Evolutionary conservation across 805 yeast genomes (phyloP), one percentile per base, ranked within the genome.

Genomic region (Teunomyces stri): DNA sequence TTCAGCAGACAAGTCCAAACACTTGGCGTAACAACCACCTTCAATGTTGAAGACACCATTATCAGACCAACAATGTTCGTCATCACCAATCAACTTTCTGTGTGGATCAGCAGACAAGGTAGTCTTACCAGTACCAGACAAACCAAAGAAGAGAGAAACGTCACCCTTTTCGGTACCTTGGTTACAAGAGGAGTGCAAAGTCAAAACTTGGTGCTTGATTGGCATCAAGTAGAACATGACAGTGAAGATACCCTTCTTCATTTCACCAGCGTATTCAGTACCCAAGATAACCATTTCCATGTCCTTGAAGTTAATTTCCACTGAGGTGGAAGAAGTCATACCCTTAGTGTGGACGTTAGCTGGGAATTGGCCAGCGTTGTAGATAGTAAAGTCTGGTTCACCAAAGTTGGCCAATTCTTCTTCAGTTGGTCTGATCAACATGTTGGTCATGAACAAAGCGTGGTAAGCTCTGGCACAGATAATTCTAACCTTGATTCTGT

Each of bases 201-300:
- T 94, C 66, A 92, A 82, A 50, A 92, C 90, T 62, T 88, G 73
- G 78, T 91, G 87, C 70, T 81, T 89, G 59, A 94, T 85, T 48
- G 99, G 99, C 97, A 91, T 91, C 70, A 94, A 79, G 79, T 92
- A 92, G 76, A 94, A 92, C 99, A 92, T 92, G 51, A 92, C 98
- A 18, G 98, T 90, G 81, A 92, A 90, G 63, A 92, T 90, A 76
- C 99, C 99, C 79, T 92, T 92, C 80, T 92, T 92, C 99, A 92
- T 92, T 79, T 92, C 99, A 64, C 99, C 99, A 46, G 99, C 99
- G 66, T 92, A 92, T 78, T 92, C 99, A 39, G 98, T 92, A 73
- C 99, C 99, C 60, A 94, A 79, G 64, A 92, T 94, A 54, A 92
- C 90, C 99, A 94, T 92, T 77, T 94, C 99, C 97, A 91, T 91